Evolutionary conservation across 306 rosid species (phyloP), one percentile per base, ranked within the genome.

Genomic region (Alnus glutinosa): DNA sequence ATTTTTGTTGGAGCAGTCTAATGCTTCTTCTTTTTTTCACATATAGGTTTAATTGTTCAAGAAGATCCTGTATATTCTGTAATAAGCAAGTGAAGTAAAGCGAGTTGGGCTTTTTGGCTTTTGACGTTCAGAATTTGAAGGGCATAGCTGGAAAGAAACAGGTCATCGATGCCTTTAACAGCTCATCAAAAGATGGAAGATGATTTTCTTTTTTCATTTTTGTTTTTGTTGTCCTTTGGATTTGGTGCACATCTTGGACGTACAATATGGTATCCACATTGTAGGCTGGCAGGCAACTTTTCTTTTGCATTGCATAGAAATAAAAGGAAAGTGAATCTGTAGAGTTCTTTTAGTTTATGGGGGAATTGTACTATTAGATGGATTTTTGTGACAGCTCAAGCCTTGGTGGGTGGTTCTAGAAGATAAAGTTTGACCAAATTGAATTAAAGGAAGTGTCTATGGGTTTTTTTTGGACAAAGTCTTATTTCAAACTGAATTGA

Each of bases 41-140:
- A n/a, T 70, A 12, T 18, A 80, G 82, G 87, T 80, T 68, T 48
- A 19, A 73, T 71, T 57, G 12, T 54, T 73, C 19, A 36, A 77
- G 74, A 80, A 23, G 67, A 69, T 73, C 51, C 77, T 68, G 80
- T 82, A 77, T 75, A 69, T 77, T 84, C 55, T 80, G 82, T 51
- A 80, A 75, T 73, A 78, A 68, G 80, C 57, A 73, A 79, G 57
- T 79, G 79, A 75, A 42, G 70, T 64, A 47, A 74, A 50, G 15
- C 34, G 42, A 48, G 52, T 34, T 9, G 34, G 51, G 78, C 30
- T 64, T 77, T 44, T 61, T 16, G 47, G 55, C 59, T 54, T 73
- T 36, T 48, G 51, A 42, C 4, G 51, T 44, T 15, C 52, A 46
- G 68, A 42, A 32, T 7, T n/a, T 30, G 70, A 79, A 80, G 47